Evolutionary conservation across 345 rosid genomes (phyloP).

Genomic region (Triadica sebifera): DNA sequence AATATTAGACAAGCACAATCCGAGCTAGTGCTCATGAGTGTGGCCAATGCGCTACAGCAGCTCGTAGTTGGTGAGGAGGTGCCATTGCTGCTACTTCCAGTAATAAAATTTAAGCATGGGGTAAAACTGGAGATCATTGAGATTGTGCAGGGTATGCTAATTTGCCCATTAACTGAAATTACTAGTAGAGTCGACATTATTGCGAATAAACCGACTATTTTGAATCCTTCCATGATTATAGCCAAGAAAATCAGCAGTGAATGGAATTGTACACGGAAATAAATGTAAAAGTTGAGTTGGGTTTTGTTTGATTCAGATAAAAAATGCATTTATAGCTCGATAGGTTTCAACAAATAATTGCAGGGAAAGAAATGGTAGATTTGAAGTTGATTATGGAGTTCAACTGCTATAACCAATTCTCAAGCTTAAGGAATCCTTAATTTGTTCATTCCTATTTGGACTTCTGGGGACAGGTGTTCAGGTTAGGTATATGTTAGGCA

Average conservation of each 20-base stretch:
- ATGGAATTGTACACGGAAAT: not conserved
- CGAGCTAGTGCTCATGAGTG: slow-evolving; percentile 44
- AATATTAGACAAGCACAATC: slow-evolving; percentile 72
- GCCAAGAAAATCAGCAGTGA: not conserved
- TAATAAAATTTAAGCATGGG: slow-evolving; percentile 73
- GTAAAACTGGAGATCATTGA: slow-evolving; percentile 76
- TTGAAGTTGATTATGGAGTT: slow-evolving; percentile 39
- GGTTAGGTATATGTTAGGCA: slow-evolving; percentile 31
- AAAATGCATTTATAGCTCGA: slow-evolving; percentile 18
- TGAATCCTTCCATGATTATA: slow-evolving; percentile 24
- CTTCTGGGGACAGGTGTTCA: not conserved
- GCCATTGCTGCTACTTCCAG: slow-evolving; percentile 68
- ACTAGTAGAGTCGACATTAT: slow-evolving; percentile 20
- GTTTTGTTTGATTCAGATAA: slow-evolving; percentile 1
- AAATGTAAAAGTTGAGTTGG: not conserved
- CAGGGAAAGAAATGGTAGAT: slow-evolving; percentile 25
- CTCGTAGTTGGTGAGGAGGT: slow-evolving; percentile 50
- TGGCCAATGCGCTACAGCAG: slow-evolving; percentile 62
- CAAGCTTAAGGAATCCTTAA: slow-evolving; percentile 8
- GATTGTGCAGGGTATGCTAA: slow-evolving; percentile 70
- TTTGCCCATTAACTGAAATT: slow-evolving; percentile 52
- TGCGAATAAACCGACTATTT: slow-evolving; percentile 22
- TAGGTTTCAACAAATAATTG: slow-evolving; percentile 12
- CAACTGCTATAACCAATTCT: slow-evolving; percentile 39
- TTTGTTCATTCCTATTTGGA: not conserved